phyloP scores from a whole-genome alignment of 306 rosid genomes.

The Lagenaria siceraria region DNA sequence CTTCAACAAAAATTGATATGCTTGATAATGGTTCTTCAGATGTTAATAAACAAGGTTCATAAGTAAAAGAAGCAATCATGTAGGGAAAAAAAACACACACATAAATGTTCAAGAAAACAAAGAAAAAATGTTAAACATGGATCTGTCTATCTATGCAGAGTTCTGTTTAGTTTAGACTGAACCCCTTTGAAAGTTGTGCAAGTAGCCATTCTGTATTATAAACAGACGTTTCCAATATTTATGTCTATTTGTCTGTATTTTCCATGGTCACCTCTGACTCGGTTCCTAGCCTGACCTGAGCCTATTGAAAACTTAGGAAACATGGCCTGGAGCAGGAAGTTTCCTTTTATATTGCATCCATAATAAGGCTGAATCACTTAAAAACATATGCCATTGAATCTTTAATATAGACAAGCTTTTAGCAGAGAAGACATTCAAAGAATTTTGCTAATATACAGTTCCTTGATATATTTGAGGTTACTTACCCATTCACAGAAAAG shows the following conservation, averaged over 20 bases:
- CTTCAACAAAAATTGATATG: background rate
- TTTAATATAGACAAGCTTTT: background rate
- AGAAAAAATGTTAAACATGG: background rate
- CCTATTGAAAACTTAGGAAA: background rate
- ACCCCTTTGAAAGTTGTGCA: background rate
- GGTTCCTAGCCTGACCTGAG: background rate
- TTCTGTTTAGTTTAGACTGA: background rate
- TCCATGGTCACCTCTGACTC: background rate
- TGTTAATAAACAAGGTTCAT: background rate
- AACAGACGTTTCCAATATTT: too few relatives aligned
- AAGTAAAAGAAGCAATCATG: background rate
- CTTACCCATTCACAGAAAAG: background rate
- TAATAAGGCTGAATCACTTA: background rate
- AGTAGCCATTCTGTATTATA: background rate
- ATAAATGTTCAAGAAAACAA: background rate
- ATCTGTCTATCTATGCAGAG: background rate
- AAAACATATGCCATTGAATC: background rate
- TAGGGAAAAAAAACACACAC: background rate
- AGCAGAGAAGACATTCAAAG: background rate
- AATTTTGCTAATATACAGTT: background rate
- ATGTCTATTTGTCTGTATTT: background rate
- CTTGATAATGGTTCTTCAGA: background rate
- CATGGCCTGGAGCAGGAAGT: background rate
- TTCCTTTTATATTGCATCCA: background rate
- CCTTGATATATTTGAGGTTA: background rate